Evolutionary conservation across 306 rosid species (phyloP).

Genomic region (Luffa acutangula): DNA sequence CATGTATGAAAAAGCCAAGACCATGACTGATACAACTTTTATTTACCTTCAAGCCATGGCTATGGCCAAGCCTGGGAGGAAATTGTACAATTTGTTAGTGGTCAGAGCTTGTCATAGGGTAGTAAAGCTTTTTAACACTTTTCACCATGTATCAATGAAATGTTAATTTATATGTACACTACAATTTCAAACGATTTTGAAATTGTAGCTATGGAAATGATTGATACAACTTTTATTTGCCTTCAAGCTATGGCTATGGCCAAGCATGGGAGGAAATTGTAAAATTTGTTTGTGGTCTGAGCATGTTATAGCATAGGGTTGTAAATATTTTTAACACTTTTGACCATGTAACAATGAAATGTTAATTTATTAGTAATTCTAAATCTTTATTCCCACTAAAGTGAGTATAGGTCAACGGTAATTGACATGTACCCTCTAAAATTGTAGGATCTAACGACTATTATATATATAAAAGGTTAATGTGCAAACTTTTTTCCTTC

Average conservation of each 20-base stretch:
- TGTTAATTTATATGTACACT: background rate
- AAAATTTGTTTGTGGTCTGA: background rate
- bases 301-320: background rate
- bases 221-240: background rate
- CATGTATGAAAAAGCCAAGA: background rate
- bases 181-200: background rate
- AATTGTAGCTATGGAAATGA: background rate
- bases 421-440: too few species aligned
- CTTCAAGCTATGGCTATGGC: slow-evolving; percentile 1
- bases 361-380: background rate
- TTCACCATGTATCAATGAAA: background rate
- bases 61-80: background rate
- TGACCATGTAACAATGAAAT: background rate
- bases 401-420: too few species aligned
- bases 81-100: background rate
- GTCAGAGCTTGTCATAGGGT: background rate
- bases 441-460: too few species aligned
- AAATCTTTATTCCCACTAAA: background rate
- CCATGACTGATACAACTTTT: background rate
- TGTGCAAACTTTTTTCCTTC: too few species aligned
- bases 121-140: background rate
- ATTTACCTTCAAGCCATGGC: slow-evolving; percentile 1
- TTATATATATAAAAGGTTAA: too few species aligned
- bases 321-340: background rate
- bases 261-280: background rate